Conservation (phyloP, 306 rosid species). For the Acacia confusa region DNA sequence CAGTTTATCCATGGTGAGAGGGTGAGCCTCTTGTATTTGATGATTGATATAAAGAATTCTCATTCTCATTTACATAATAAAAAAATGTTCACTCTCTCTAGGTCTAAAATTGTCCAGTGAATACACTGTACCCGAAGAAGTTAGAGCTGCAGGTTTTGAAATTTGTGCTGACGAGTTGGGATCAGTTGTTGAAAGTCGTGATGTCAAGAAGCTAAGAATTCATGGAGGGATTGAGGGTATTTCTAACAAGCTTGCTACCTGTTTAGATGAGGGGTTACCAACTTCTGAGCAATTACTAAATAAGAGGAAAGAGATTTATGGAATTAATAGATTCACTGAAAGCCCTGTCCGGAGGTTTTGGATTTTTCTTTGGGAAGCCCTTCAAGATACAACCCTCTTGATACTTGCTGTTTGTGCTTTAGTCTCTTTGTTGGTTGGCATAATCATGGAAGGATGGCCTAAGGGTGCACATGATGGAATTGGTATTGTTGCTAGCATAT, state of each 20-base stretch:
- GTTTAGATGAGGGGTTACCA: conserved; percentile 56
- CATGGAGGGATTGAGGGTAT: conserved; percentile 75
- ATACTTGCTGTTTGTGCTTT: conserved; percentile 86
- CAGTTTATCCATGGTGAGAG: conserved; percentile 88
- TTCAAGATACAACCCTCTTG: conserved; percentile 95
- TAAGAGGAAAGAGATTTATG: conserved; percentile 71
- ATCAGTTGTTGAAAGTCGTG: conserved; percentile 83
- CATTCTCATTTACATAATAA: conserved; percentile 3
- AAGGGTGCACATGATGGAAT: conserved; percentile 98
- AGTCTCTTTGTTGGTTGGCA: conserved; percentile 83
- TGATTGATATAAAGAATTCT: neutral
- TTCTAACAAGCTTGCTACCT: conserved; percentile 63
- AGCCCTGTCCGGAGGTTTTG: conserved; percentile 77
- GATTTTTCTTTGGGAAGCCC: conserved; percentile 96
- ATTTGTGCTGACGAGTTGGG: conserved; percentile 86
- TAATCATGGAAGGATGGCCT: conserved; percentile 95
- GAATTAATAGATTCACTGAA: conserved; percentile 87
- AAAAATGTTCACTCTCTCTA: conserved; percentile 33
- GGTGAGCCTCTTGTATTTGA: conserved; percentile 15
- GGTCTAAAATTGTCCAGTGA: conserved; percentile 73
- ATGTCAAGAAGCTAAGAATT: conserved; percentile 76
- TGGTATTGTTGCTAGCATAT: conserved; percentile 98
- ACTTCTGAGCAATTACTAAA: conserved; percentile 66
- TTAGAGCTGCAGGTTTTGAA: conserved; percentile 77
- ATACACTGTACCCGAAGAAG: conserved; percentile 79